Conservation (phyloP, 495 filamentous ascomycete genomes). For the Podospora sp. region DNA sequence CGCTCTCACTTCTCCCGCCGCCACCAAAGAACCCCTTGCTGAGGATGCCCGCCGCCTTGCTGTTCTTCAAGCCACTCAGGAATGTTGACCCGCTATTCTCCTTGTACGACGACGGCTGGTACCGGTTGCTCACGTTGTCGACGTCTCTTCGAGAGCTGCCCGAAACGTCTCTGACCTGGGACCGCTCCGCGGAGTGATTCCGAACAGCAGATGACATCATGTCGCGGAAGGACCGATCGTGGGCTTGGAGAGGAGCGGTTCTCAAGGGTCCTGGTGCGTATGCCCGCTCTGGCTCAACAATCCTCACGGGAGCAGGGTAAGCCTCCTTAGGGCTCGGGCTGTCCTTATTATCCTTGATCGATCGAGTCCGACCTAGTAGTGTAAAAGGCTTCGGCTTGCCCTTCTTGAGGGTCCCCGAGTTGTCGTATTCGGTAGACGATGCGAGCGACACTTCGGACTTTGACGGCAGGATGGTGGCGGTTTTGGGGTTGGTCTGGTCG, state of each 20-base stretch:
- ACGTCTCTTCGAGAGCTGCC: conserved; percentile 47
- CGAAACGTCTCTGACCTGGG: conserved; percentile 41
- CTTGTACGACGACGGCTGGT: conserved; percentile 55
- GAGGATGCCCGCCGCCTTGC: conserved; percentile 74
- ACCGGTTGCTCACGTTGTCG: conserved; percentile 40
- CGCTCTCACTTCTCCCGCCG: conserved; percentile 69
- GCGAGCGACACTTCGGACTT: conserved; percentile 49
- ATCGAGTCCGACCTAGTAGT: conserved; percentile 68
- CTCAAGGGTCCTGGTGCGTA: conserved; percentile 33
- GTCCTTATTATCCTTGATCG: conserved; percentile 59
- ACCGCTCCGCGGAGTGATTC: conserved; percentile 66
- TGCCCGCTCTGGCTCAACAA: conserved; percentile 45
- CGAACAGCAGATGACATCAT: conserved; percentile 64
- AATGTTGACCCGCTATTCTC: conserved; percentile 68
- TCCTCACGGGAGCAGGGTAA: conserved; percentile 32
- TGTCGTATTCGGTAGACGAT: conserved; percentile 45
- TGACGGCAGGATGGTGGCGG: conserved; percentile 39
- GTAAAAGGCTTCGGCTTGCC: conserved; percentile 59
- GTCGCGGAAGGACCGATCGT: conserved; percentile 64
- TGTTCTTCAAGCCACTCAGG: conserved; percentile 72
- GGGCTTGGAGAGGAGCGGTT: conserved; percentile 62
- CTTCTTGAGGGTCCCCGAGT: conserved; percentile 39
- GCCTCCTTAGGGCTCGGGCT: conserved; percentile 45
- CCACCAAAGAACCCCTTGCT: conserved; percentile 80
- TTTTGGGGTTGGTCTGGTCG: conserved; percentile 41